Conservation (phyloP, 768 basidiomycete species). For the Leccinum pellstonianum region DNA sequence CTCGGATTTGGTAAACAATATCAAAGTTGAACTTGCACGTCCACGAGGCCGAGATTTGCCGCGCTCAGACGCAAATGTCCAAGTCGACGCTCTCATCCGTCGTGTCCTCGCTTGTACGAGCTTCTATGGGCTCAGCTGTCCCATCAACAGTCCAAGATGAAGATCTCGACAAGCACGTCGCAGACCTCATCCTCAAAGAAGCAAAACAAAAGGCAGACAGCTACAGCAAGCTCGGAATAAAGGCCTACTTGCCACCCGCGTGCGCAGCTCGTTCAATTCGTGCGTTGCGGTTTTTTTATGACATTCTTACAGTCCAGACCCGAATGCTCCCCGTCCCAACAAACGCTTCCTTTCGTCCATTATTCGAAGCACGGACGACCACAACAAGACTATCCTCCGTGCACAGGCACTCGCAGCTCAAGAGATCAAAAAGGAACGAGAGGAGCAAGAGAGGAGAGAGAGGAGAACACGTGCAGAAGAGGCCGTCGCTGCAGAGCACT, state of each 20-base stretch:
- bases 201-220: conserved; percentile 87
- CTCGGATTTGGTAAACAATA: conserved; percentile 18
- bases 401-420: conserved; percentile 72
- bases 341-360: conserved; percentile 83
- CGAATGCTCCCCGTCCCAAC: conserved; percentile 74
- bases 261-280: conserved; percentile 36
- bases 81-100: conserved; percentile 75
- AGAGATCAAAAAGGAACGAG: conserved; percentile 65
- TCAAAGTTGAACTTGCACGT: conserved; percentile 14
- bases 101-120: conserved; percentile 75
- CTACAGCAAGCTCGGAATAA: conserved; percentile 74
- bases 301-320: conserved; percentile 50
- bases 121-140: conserved; percentile 70
- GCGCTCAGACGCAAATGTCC: conserved; percentile 31
- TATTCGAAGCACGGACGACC: conserved; percentile 92
- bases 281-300: not conserved
- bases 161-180: conserved; percentile 89
- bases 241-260: conserved; percentile 66
- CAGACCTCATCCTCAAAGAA: conserved; percentile 87
- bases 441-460: conserved; percentile 64
- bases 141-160: conserved; percentile 64
- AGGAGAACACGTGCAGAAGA: conserved; percentile 70
- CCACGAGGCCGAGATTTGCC: conserved; percentile 2
- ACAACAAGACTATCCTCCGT: conserved; percentile 81
- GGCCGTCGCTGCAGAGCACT: conserved; percentile 65